Evolutionary conservation across 192 early-diverging fungal genomes (phyloP).

Genomic region (Rhizophagus sp.): DNA sequence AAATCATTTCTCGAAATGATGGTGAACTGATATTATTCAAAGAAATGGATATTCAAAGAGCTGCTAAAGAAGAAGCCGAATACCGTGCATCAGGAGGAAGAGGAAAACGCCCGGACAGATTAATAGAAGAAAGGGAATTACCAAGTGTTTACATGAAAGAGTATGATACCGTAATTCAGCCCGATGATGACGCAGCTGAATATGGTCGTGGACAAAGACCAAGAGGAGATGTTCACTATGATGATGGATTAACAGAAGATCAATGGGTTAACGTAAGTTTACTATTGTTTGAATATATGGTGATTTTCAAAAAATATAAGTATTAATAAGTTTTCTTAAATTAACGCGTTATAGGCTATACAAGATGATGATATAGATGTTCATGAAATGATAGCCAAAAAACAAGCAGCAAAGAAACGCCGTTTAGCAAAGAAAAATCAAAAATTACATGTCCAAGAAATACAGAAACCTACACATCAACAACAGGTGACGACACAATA

Average conservation of each 20-base stretch:
- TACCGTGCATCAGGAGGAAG: conserved; percentile 60
- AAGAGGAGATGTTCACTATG: conserved; percentile 78
- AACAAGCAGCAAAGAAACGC: conserved; percentile 44
- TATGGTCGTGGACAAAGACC: conserved; percentile 76
- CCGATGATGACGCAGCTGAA: conserved; percentile 52
- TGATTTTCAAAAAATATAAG: neutral
- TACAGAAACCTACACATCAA: neutral
- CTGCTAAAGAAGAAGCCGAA: conserved; percentile 41
- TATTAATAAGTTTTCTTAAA: conserved; percentile 8
- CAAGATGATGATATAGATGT: conserved; percentile 68
- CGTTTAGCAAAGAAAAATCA: conserved; percentile 39
- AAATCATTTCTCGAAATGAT: conserved; percentile 86
- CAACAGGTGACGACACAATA: neutral
- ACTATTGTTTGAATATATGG: too few relatives aligned
- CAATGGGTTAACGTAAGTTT: conserved; percentile 76
- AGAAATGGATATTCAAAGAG: conserved; percentile 75
- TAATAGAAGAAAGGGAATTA: conserved; percentile 85
- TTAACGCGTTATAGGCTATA: conserved; percentile 43
- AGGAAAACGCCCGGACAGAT: conserved; percentile 67
- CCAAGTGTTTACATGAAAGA: conserved; percentile 79
- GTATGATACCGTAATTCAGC: conserved; percentile 49
- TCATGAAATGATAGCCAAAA: conserved; percentile 55
- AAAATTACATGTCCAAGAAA: conserved; percentile 29
- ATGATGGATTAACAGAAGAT: conserved; percentile 92
- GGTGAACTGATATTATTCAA: conserved; percentile 76